Percentiles rank a stretch among this genome's conserved stretches.
These are phyloP conservation scores for Phytophthora hybrid DNA, from an alignment of 352 stramenopile species.

Conservation along the genomic window DNA sequence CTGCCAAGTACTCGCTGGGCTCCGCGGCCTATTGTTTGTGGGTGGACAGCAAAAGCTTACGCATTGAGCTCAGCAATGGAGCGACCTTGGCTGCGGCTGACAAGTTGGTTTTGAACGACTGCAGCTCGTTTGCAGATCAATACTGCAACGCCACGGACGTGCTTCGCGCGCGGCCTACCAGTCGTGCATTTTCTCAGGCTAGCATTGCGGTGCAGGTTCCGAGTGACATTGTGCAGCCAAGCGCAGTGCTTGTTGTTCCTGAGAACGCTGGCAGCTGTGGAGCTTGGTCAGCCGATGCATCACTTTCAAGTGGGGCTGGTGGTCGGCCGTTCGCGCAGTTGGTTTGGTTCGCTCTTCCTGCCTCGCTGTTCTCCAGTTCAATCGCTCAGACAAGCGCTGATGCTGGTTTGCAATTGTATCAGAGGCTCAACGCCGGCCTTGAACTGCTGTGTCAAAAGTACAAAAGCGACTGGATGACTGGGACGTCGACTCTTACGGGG, in stretches of 20 bases:
- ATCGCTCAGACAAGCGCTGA: constrained; percentile 16
- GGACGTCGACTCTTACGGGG: constrained; percentile 36
- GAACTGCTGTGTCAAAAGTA: constrained; percentile 64
- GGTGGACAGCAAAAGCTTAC: constrained; percentile 62
- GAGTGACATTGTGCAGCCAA: constrained; percentile 46
- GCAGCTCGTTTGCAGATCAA: constrained; percentile 52
- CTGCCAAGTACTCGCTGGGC: constrained; percentile 51
- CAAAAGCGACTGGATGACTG: constrained; percentile 44
- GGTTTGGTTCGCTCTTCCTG: constrained; percentile 56
- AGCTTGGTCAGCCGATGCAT: constrained; percentile 56
- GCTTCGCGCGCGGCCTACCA: constrained; percentile 56
- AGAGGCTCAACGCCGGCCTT: constrained; percentile 45
- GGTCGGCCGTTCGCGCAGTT: constrained; percentile 54
- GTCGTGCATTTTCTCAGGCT: constrained; percentile 66
- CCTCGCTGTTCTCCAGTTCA: constrained; percentile 27
- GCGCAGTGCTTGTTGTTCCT: constrained; percentile 53
- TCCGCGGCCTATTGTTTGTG: constrained; percentile 52
- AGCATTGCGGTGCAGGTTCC: constrained; percentile 45
- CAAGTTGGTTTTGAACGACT: constrained; percentile 63
- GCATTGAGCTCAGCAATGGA: constrained; percentile 52
- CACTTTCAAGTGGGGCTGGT: constrained; percentile 59
- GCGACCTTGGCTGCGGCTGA: constrained; percentile 54
- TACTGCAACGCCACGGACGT: constrained; percentile 57
- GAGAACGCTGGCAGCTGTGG: constrained; percentile 74
- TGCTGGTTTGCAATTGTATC: constrained; percentile 30